Percentiles rank a stretch among this genome's conserved stretches.
These are phyloP conservation scores for Escovopsis sp. DNA, from an alignment of 2,329 filamentous ascomycete species.

Conservation along the genomic window DNA sequence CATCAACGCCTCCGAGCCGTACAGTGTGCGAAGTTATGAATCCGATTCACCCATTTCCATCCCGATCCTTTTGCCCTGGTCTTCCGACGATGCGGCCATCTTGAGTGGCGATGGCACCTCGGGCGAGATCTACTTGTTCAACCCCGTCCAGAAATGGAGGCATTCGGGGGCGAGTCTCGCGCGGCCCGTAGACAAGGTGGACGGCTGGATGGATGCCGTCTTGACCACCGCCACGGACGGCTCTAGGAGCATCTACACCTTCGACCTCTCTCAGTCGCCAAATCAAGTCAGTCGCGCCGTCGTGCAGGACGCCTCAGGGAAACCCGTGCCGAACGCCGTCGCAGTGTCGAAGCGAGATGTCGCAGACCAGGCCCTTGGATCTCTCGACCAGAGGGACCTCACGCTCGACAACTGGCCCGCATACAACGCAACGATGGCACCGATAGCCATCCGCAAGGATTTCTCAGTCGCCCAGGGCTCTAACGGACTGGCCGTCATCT, in stretches of 20 bases:
- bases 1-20: constrained; percentile 51
- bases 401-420: constrained; percentile 53
- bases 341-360: constrained; percentile 19
- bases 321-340: constrained; percentile 29
- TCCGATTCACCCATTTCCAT: constrained; percentile 48
- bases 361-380: constrained; percentile 11
- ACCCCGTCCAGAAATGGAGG: constrained; percentile 45
- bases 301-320: constrained; percentile 46
- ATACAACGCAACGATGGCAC: constrained; percentile 64
- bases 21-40: constrained; percentile 41
- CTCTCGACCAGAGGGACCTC: constrained; percentile 23
- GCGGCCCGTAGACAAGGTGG: constrained; percentile 42
- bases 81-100: constrained; percentile 53
- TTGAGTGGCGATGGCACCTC: constrained; percentile 52
- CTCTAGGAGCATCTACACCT: constrained; percentile 65
- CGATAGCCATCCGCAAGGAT: constrained; percentile 43
- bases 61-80: constrained; percentile 64
- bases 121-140: constrained; percentile 58
- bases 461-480: constrained; percentile 57
- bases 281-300: constrained; percentile 60
- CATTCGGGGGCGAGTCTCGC: constrained; percentile 50
- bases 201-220: constrained; percentile 40
- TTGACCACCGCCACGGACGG: constrained; percentile 59
- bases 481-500: constrained; percentile 56
- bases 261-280: constrained; percentile 58